Evolutionary conservation across 208 protist species (phyloP).

Genomic region (Phytomonas sp.): DNA sequence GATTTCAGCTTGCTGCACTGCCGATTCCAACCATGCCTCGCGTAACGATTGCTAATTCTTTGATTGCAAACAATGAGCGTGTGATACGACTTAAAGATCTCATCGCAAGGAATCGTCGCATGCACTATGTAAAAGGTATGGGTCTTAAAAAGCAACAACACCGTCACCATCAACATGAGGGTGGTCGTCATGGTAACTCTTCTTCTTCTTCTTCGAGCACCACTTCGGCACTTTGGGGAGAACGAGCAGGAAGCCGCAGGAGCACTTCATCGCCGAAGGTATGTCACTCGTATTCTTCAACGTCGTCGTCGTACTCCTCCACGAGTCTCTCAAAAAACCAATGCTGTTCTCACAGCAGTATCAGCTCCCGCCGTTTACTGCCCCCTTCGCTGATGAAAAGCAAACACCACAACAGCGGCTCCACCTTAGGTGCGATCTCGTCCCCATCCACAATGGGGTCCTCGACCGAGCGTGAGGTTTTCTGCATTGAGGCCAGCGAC

Average conservation of each 20-base stretch:
- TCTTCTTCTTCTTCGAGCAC: constrained; percentile 9
- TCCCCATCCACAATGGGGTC: background rate
- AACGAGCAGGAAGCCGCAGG: background rate
- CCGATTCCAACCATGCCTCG: constrained; percentile 53
- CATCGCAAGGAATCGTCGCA: constrained; percentile 26
- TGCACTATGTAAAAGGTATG: constrained; percentile 4
- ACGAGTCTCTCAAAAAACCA: background rate
- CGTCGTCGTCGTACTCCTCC: background rate
- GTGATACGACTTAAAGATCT: constrained; percentile 61
- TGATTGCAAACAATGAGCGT: constrained; percentile 42
- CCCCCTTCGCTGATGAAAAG: background rate
- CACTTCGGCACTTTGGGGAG: background rate
- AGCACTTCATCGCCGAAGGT: constrained; percentile 10
- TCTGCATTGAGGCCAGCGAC: background rate
- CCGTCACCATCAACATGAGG: constrained; percentile 1
- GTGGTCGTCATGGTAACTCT: constrained; percentile 6
- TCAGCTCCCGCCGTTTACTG: constrained; percentile 15
- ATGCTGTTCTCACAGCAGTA: constrained; percentile 12
- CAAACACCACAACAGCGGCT: constrained; percentile 5
- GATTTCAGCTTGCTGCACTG: constrained; percentile 58
- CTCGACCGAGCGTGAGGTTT: background rate
- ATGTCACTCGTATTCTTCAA: background rate
- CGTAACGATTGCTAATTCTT: constrained; percentile 53
- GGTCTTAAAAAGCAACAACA: constrained; percentile 7
- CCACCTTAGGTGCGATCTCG: constrained; percentile 2